These are phyloP conservation scores for Ceratocystis cubensis DNA, from an alignment of 2,329 filamentous ascomycete genomes.

Conservation along the genomic window DNA sequence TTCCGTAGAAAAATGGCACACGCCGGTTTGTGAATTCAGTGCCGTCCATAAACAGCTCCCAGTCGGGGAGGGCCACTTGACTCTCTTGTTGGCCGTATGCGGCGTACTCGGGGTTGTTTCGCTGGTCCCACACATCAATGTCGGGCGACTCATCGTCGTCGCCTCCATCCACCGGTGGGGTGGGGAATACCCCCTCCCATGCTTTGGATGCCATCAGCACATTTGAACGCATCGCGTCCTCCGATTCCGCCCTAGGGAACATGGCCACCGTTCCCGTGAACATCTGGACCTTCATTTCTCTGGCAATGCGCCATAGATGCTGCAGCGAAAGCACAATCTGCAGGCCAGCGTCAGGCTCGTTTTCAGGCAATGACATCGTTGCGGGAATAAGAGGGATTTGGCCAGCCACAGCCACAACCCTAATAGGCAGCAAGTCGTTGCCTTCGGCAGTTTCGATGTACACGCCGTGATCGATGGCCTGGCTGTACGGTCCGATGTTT, in stretches of 20 bases:
- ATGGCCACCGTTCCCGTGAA: constrained; percentile 70
- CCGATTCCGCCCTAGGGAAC: constrained; percentile 36
- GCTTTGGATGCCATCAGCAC: constrained; percentile 34
- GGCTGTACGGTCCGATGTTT: constrained; percentile 94
- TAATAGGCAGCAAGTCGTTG: constrained; percentile 50
- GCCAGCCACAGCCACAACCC: constrained; percentile 59
- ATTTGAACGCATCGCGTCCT: constrained; percentile 27
- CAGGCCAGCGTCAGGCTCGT: constrained; percentile 29
- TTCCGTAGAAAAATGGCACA: constrained; percentile 58
- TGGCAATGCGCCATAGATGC: constrained; percentile 75
- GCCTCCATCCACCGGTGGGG: constrained; percentile 34
- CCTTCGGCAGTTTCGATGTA: constrained; percentile 25
- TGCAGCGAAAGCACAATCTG: constrained; percentile 67
- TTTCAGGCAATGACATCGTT: constrained; percentile 52
- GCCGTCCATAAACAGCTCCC: constrained; percentile 32
- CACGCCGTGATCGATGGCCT: constrained; percentile 52
- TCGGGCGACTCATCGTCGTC: constrained; percentile 33
- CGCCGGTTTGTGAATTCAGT: constrained; percentile 29
- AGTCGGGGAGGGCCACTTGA: constrained; percentile 37
- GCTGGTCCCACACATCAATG: constrained; percentile 56
- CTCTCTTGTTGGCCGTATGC: constrained; percentile 29
- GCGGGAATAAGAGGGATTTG: constrained; percentile 81
- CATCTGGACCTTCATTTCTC: constrained; percentile 56
- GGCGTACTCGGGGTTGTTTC: constrained; percentile 43
- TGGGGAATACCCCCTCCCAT: constrained; percentile 37